Percentiles rank a stretch among this genome's conserved stretches.
phyloP scores from a whole-genome alignment of 352 stramenopile species.

The Phytophthora tubulina region DNA sequence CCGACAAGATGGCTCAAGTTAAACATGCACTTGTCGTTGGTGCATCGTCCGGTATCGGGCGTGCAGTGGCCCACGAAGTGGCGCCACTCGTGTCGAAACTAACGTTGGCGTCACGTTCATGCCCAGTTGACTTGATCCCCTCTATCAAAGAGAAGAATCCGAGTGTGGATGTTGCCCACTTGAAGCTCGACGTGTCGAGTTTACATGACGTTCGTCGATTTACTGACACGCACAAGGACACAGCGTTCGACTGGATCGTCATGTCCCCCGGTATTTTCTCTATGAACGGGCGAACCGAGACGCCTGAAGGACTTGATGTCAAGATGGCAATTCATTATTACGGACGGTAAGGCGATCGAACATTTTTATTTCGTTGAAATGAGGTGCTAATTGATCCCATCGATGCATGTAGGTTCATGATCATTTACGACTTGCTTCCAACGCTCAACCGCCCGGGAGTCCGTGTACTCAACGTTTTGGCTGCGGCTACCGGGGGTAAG shows the following conservation, averaged over 20 bases:
- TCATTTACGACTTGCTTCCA: not conserved
- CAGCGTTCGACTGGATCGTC: constrained; percentile 28
- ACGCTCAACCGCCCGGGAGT: not conserved
- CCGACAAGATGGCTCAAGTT: no score
- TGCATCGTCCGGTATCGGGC: no score
- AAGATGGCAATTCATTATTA: not conserved
- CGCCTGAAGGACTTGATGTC: not conserved
- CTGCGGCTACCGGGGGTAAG: no score
- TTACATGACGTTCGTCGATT: no score
- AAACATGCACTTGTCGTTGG: not conserved
- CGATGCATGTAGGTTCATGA: not conserved
- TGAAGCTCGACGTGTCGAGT: not conserved
- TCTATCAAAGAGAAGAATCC: not conserved
- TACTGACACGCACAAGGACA: constrained; percentile 11
- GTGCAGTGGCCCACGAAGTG: no score
- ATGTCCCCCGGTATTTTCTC: constrained; percentile 22
- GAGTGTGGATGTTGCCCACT: no score
- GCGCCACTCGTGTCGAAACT: no score
- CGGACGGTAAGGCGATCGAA: not conserved
- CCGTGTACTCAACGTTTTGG: no score
- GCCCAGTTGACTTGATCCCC: not conserved
- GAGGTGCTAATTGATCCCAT: no score
- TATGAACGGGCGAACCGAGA: constrained; percentile 16
- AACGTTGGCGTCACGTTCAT: no score
- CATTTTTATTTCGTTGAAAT: not conserved